These are phyloP conservation scores for Camillea tinctor DNA, from an alignment of 2,329 filamentous ascomycete species.

Conservation along the genomic window DNA sequence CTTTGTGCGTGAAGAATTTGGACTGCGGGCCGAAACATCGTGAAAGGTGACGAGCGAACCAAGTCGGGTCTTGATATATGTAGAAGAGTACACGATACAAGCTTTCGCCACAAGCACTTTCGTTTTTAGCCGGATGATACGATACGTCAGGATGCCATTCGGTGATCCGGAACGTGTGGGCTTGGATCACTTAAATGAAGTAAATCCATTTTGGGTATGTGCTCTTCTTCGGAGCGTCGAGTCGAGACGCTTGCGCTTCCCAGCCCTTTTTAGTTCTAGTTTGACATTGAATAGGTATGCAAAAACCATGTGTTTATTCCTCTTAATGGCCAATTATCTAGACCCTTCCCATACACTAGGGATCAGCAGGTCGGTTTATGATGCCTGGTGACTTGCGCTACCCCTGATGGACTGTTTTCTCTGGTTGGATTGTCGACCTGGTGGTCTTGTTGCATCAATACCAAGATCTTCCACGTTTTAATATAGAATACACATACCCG, in stretches of 20 bases:
- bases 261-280: background rate
- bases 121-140: background rate
- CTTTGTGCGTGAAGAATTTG: background rate
- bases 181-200: background rate
- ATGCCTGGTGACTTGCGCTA: no score
- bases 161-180: background rate
- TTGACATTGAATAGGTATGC: background rate
- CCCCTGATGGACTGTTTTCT: no score
- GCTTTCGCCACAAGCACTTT: background rate
- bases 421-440: no score
- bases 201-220: background rate
- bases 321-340: no score
- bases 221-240: background rate
- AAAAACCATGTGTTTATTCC: background rate
- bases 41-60: background rate
- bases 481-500: no score
- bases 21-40: background rate
- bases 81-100: background rate
- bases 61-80: background rate
- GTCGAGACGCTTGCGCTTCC: background rate
- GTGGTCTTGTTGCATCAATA: no score
- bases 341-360: no score
- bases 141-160: background rate
- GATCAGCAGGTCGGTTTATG: no score
- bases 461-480: no score